Evolutionary conservation across 768 basidiomycete genomes (phyloP).

Genomic region (Hericium alpestre): DNA sequence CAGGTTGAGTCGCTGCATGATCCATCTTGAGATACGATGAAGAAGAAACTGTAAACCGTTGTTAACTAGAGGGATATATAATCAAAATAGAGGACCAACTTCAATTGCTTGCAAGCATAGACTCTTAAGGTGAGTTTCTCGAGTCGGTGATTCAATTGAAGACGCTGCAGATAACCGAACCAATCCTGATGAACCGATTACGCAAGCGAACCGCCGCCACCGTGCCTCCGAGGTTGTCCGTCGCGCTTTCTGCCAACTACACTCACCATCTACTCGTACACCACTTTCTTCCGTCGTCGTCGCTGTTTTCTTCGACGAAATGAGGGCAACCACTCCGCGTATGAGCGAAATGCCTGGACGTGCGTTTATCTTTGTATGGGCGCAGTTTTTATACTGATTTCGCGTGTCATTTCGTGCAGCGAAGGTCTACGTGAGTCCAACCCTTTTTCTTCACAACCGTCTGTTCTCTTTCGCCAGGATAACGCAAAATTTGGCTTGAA

Average conservation of each 20-base stretch:
- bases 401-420: conserved; percentile 27
- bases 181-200: background rate
- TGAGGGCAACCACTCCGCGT: conserved; percentile 29
- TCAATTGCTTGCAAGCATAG: background rate
- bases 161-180: background rate
- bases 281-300: background rate
- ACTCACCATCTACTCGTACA: conserved; percentile 1
- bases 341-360: conserved; percentile 72
- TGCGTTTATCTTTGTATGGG: conserved; percentile 27
- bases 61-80: too few species aligned
- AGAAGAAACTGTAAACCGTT: too few species aligned
- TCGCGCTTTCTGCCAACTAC: conserved; percentile 1
- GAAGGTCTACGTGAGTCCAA: conserved; percentile 62
- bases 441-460: background rate
- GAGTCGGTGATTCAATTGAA: too few species aligned
- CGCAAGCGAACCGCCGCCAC: background rate
- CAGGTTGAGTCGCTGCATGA: background rate
- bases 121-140: background rate
- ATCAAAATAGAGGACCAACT: too few species aligned
- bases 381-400: background rate
- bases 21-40: background rate
- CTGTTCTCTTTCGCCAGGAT: background rate
- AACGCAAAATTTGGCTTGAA: background rate
- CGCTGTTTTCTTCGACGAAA: conserved; percentile 1
- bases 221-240: conserved; percentile 6